Percentiles rank a stretch among this genome's conserved stretches.
Evolutionary conservation across 2,329 filamentous ascomycete species (phyloP).

Genomic region (Verticillium klebahnii): DNA sequence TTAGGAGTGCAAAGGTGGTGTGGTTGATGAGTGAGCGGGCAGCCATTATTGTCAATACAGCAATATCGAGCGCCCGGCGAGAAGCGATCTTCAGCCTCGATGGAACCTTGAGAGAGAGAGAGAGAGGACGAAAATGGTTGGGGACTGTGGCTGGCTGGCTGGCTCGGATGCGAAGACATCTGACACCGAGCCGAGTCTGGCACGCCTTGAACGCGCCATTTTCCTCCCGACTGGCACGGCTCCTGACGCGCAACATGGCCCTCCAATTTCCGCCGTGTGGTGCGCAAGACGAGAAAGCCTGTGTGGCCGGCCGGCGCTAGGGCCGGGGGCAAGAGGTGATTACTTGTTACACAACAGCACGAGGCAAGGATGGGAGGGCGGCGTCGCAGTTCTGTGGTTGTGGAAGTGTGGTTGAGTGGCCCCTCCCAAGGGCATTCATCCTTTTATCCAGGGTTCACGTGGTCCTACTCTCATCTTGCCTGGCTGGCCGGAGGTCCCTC

Average conservation of each 20-base stretch:
- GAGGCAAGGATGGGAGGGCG: neutral
- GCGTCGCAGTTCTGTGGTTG: neutral
- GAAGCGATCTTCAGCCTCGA: neutral
- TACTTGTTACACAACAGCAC: neutral
- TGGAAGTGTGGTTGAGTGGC: neutral
- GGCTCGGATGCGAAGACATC: neutral
- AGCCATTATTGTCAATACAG: neutral
- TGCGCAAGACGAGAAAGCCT: neutral
- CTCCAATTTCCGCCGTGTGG: neutral
- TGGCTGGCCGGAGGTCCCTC: neutral
- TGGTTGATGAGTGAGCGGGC: neutral
- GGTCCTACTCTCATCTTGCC: neutral
- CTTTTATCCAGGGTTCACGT: conserved; percentile 2
- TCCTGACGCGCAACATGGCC: neutral
- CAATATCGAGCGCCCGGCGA: neutral
- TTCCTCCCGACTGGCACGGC: neutral
- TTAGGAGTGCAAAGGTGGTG: neutral
- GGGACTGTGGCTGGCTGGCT: neutral
- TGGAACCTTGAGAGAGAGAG: neutral
- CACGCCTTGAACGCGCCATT: neutral
- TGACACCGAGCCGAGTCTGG: neutral
- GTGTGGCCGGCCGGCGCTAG: neutral
- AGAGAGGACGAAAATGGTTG: neutral
- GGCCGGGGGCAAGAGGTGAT: neutral
- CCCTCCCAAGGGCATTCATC: conserved; percentile 1